Evolutionary conservation across 2,329 filamentous ascomycete species (phyloP).

Genomic region (Verticillium klebahnii): DNA sequence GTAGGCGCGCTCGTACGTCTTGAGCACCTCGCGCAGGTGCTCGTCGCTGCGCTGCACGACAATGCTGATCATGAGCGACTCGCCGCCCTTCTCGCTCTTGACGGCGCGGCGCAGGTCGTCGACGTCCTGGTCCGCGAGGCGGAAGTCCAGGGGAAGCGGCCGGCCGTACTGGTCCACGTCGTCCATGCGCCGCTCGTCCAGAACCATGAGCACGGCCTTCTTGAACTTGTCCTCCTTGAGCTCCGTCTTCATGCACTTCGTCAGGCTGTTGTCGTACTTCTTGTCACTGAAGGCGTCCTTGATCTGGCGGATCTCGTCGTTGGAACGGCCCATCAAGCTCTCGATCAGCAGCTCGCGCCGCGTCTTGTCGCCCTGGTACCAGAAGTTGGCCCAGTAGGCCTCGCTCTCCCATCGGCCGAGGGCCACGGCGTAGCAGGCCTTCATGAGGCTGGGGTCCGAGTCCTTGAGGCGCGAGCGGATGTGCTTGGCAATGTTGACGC

Average conservation of each 20-base stretch:
- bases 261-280: conserved; percentile 78
- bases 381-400: conserved; percentile 97
- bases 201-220: conserved; percentile 73
- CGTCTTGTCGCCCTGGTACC: conserved; percentile 85
- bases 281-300: conserved; percentile 88
- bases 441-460: conserved; percentile 72
- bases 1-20: conserved; percentile 69
- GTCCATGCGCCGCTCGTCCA: conserved; percentile 81
- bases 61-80: conserved; percentile 82
- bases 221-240: conserved; percentile 96
- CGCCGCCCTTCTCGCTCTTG: conserved; percentile 72
- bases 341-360: conserved; percentile 89
- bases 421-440: conserved; percentile 85
- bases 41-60: conserved; percentile 75
- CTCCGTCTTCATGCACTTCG: conserved; percentile 85
- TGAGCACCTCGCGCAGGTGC: conserved; percentile 76
- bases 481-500: conserved; percentile 82
- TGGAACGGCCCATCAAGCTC: conserved; percentile 82
- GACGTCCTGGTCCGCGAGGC: conserved; percentile 66
- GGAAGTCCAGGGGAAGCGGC: conserved; percentile 50
- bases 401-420: conserved; percentile 89
- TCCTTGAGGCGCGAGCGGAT: conserved; percentile 74
- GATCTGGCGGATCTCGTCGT: conserved; percentile 81
- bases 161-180: conserved; percentile 65
- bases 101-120: conserved; percentile 64